Evolutionary conservation across 1,284 basidiomycete genomes (phyloP).

Genomic region (Tetrapyrgos nigripes): DNA sequence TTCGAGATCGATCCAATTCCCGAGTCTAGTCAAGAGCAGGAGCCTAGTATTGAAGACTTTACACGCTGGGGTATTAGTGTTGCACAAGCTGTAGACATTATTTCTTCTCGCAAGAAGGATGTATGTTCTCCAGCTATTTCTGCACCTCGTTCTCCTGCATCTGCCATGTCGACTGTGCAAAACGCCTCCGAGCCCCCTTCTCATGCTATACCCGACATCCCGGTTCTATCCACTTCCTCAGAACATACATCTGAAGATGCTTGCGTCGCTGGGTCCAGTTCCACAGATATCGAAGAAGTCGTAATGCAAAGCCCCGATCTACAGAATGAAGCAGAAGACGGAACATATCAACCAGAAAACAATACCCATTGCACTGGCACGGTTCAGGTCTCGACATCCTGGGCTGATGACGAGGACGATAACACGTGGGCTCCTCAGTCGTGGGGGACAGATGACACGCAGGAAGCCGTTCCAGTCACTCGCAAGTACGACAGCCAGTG

Average conservation of each 20-base stretch:
- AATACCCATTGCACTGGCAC: background rate
- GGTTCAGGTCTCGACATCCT: background rate
- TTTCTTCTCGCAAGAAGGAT: background rate
- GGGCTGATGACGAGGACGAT: background rate
- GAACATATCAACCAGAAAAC: background rate
- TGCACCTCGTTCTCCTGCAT: background rate
- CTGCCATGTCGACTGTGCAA: background rate
- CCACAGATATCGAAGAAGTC: no score
- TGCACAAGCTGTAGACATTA: background rate
- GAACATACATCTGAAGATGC: no score
- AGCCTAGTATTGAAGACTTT: background rate
- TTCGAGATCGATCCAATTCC: background rate
- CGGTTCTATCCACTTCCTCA: no score
- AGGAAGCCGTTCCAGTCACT: background rate
- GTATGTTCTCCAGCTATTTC: background rate
- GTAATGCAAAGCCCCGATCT: background rate
- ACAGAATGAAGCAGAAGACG: background rate
- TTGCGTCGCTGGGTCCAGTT: no score
- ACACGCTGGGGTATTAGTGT: background rate
- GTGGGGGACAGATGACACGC: background rate
- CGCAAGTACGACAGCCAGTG: constrained; percentile 31
- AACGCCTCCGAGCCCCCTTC: no score
- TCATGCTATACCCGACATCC: no score
- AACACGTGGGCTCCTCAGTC: background rate
- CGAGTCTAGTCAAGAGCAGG: background rate